These are phyloP conservation scores for Aspergillus neotritici DNA, from an alignment of 2,329 filamentous ascomycete species.

Conservation along the genomic window DNA sequence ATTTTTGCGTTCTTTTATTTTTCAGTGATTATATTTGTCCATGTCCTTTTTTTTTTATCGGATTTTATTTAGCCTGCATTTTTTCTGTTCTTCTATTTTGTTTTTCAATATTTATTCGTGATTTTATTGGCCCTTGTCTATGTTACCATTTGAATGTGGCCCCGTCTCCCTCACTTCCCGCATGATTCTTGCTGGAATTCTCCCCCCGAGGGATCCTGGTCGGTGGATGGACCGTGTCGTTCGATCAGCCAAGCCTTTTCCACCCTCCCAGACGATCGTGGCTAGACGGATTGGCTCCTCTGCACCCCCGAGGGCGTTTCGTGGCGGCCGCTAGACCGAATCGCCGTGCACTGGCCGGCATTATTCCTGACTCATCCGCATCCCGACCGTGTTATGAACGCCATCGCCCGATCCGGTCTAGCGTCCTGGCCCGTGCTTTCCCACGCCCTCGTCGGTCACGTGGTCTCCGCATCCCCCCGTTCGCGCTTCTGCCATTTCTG, in stretches of 20 bases:
- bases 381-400: no score
- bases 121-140: no score
- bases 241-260: no score
- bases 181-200: no score
- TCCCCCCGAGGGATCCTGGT: no score
- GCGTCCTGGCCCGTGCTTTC: slow-evolving; percentile 15
- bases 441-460: slow-evolving; percentile 18
- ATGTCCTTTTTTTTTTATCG: not conserved
- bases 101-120: not conserved
- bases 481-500: slow-evolving; percentile 8
- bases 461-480: slow-evolving; percentile 16
- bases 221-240: no score
- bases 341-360: not conserved
- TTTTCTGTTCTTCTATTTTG: not conserved
- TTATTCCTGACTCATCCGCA: no score
- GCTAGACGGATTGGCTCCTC: slow-evolving; percentile 4
- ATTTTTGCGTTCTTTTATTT: not conserved
- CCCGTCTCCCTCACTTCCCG: no score
- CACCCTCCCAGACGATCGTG: not conserved
- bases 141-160: no score
- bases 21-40: no score
- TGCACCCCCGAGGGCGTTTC: not conserved
- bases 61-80: not conserved
- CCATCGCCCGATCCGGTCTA: no score
- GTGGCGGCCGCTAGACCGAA: slow-evolving; percentile 11